phyloP scores from a whole-genome alignment of 2,329 filamentous ascomycete genomes.

The Apiospora aurea region DNA sequence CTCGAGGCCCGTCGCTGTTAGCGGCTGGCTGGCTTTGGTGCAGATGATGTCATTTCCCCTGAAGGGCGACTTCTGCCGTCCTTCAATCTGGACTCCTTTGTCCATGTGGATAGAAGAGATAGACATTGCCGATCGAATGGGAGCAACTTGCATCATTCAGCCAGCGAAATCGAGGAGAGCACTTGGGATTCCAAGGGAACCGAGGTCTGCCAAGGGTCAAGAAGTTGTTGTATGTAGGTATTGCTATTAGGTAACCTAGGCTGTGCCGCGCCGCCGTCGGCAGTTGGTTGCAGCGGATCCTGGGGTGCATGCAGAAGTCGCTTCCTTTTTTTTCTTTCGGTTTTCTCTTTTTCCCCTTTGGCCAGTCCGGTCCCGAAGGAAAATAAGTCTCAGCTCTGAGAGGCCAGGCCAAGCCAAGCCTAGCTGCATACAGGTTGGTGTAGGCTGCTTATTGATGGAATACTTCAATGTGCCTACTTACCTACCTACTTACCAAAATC shows the following conservation, averaged over 20 bases:
- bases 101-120: neutral
- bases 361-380: neutral
- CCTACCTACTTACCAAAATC: too few relatives aligned
- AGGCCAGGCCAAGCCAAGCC: too few relatives aligned
- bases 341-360: neutral
- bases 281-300: conserved; percentile 2
- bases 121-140: neutral
- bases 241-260: neutral
- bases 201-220: neutral
- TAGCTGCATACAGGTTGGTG: too few relatives aligned
- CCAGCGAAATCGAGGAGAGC: neutral
- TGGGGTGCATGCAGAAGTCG: neutral
- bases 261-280: neutral
- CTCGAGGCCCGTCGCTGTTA: neutral
- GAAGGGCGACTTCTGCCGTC: neutral
- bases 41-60: conserved; percentile 14
- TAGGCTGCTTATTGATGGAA: too few relatives aligned
- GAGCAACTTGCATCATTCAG: neutral
- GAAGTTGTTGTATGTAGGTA: too few relatives aligned
- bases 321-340: too few relatives aligned
- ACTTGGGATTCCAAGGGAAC: neutral
- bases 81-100: neutral
- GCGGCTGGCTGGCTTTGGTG: neutral
- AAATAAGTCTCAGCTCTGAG: neutral
- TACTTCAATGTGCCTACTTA: too few relatives aligned